phyloP scores from a whole-genome alignment of 805 yeast genomes.

The Metschnikowia noctiluminum region DNA sequence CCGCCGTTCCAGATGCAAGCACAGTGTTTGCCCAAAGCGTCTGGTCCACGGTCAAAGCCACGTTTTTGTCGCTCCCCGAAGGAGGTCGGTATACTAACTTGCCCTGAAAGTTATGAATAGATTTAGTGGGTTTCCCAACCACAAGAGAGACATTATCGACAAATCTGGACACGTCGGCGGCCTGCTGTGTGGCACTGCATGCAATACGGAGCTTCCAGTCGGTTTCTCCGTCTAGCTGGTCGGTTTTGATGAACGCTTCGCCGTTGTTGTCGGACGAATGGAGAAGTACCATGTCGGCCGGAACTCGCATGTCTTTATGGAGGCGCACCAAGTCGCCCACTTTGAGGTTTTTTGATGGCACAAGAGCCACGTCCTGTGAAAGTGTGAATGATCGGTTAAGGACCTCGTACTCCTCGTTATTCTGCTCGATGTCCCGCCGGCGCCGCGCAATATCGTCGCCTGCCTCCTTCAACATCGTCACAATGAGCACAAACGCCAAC shows the following conservation, averaged over 20 bases:
- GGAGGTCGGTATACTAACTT: slow-evolving; percentile 40
- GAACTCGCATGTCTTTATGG: slow-evolving; percentile 81
- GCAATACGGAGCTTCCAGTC: slow-evolving; percentile 96
- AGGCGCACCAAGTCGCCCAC: slow-evolving; percentile 85
- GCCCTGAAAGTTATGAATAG: slow-evolving; percentile 80
- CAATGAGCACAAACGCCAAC: slow-evolving; percentile 83
- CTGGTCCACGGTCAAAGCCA: slow-evolving; percentile 79
- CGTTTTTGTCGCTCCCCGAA: slow-evolving; percentile 22
- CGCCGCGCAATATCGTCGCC: slow-evolving; percentile 90
- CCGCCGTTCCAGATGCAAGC: slow-evolving; percentile 86
- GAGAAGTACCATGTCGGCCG: slow-evolving; percentile 86
- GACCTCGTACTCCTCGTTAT: slow-evolving; percentile 77
- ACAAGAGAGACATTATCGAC: slow-evolving; percentile 49
- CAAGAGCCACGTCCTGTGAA: no score
- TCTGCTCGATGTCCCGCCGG: slow-evolving; percentile 85
- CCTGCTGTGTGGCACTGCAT: slow-evolving; percentile 61
- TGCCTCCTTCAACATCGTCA: slow-evolving; percentile 95
- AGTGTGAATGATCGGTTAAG: slow-evolving; percentile 27
- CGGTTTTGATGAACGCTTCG: slow-evolving; percentile 92
- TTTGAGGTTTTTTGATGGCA: slow-evolving; percentile 48
- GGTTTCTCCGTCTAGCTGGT: slow-evolving; percentile 97
- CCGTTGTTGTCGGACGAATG: slow-evolving; percentile 69
- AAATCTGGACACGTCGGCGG: slow-evolving; percentile 24
- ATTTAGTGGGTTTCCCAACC: slow-evolving; percentile 82
- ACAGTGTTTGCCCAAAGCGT: slow-evolving; percentile 99